phyloP scores from a whole-genome alignment of 225 moss, liverwort and hornwort species.

The Marchantia paleacea region DNA sequence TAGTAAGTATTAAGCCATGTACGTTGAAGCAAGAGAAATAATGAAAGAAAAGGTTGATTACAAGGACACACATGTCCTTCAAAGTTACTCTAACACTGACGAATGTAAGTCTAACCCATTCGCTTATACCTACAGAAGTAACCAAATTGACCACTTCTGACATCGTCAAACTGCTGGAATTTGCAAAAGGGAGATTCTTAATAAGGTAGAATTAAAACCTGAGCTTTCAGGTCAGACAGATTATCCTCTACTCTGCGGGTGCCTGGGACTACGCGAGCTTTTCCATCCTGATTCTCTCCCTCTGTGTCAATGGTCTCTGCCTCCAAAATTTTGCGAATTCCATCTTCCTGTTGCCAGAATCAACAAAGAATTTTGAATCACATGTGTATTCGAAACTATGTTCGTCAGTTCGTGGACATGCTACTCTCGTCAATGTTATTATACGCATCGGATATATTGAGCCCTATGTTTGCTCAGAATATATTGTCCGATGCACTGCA shows the following conservation, averaged over 20 bases:
- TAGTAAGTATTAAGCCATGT: no score
- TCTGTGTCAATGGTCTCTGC: constrained; percentile 51
- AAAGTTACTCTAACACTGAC: no score
- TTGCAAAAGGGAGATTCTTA: background rate
- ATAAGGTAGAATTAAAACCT: constrained; percentile 29
- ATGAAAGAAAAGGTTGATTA: no score
- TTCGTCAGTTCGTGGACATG: background rate
- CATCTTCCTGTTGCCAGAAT: constrained; percentile 52
- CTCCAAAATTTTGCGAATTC: constrained; percentile 61
- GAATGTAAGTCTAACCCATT: no score
- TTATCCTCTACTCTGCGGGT: constrained; percentile 93
- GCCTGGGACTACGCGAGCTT: constrained; percentile 60
- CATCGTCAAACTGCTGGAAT: background rate
- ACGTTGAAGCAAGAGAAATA: no score
- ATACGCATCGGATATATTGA: background rate
- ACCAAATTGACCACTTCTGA: no score
- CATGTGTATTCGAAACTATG: background rate
- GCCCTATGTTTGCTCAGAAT: background rate
- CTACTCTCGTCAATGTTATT: background rate
- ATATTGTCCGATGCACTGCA: background rate
- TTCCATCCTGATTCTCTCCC: constrained; percentile 31
- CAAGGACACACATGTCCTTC: no score
- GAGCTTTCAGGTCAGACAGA: constrained; percentile 87
- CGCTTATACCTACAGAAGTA: background rate
- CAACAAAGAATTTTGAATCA: background rate